Conservation (phyloP, 2,329 filamentous ascomycete species). For the Monosporascus sp. region DNA sequence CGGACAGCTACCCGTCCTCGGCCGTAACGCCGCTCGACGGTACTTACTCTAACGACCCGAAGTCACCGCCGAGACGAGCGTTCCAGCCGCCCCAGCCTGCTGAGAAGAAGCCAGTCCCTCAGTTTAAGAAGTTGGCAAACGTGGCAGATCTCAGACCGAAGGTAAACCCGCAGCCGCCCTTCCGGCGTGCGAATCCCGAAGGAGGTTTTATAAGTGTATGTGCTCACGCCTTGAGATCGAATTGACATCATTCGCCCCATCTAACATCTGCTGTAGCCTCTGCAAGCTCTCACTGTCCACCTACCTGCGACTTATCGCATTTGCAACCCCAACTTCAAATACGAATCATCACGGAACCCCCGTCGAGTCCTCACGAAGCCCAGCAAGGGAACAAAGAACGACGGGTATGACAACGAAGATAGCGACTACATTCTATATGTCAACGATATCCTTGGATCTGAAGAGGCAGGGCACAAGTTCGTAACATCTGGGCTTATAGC, state of each 20-base stretch:
- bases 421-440: slow-evolving; percentile 99
- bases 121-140: slow-evolving; percentile 75
- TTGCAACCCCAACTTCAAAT: slow-evolving; percentile 97
- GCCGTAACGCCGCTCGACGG: slow-evolving; percentile 67
- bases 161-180: slow-evolving; percentile 82
- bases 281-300: slow-evolving; percentile 92
- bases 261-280: slow-evolving; percentile 52
- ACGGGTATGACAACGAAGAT: slow-evolving; percentile 98
- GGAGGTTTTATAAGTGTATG: slow-evolving; percentile 96
- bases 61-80: slow-evolving; percentile 53
- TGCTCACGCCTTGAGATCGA: slow-evolving; percentile 5
- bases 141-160: slow-evolving; percentile 72
- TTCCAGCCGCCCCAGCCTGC: slow-evolving; percentile 38
- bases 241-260: not conserved
- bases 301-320: slow-evolving; percentile 95
- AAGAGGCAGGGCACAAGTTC: slow-evolving; percentile 96
- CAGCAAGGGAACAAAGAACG: slow-evolving; percentile 97
- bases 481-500: slow-evolving; percentile 21
- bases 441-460: slow-evolving; percentile 95
- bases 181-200: slow-evolving; percentile 89
- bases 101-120: slow-evolving; percentile 69
- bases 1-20: slow-evolving; percentile 69
- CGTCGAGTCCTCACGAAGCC: slow-evolving; percentile 94
- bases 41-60: slow-evolving; percentile 52
- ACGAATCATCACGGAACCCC: slow-evolving; percentile 95